Conservation (phyloP, 257 asterid genomes). For the Solanum peruvianum region DNA sequence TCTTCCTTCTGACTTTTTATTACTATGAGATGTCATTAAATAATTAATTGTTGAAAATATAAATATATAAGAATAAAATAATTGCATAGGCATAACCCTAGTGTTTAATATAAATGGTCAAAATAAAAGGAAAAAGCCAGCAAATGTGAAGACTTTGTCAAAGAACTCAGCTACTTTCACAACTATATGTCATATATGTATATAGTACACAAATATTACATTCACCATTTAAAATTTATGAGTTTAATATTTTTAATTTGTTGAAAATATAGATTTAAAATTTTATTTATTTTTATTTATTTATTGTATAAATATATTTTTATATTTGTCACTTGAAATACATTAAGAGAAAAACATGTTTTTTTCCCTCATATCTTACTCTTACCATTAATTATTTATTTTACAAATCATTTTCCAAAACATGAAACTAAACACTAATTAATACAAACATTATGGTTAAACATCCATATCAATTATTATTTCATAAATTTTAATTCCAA, state of each 20-base stretch:
- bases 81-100: not conserved
- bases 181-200: not conserved
- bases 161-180: not conserved
- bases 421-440: not conserved
- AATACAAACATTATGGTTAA: not conserved
- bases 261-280: not conserved
- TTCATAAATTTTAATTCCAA: not conserved
- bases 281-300: not conserved
- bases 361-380: no score
- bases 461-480: not conserved
- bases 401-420: not conserved
- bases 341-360: not conserved
- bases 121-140: not conserved
- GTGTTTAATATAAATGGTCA: not conserved
- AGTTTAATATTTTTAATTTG: not conserved
- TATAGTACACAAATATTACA: not conserved
- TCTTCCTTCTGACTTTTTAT: constrained; percentile 33
- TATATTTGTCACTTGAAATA: not conserved
- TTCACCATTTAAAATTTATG: not conserved
- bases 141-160: not conserved
- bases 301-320: not conserved
- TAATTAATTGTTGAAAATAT: not conserved
- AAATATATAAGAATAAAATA: not conserved
- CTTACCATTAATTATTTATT: not conserved
- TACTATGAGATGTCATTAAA: constrained; percentile 10